phyloP scores from a whole-genome alignment of 257 asterid species.

The Linderniella brevidens region DNA sequence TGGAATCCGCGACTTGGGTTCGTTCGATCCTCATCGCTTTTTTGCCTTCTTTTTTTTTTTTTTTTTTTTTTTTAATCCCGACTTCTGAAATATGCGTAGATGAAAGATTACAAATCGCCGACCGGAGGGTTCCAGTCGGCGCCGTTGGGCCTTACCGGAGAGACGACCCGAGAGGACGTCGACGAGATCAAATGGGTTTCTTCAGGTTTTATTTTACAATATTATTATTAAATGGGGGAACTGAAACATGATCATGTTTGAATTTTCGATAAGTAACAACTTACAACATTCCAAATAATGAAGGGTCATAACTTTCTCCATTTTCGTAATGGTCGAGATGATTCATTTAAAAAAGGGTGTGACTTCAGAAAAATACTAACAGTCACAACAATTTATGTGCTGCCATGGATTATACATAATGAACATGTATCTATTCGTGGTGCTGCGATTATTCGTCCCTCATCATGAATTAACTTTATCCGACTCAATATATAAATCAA shows the following conservation, averaged over 20 bases:
- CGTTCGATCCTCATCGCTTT: background rate
- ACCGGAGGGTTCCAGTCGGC: background rate
- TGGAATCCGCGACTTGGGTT: conserved; percentile 7
- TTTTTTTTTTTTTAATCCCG: background rate
- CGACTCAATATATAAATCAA: too few species aligned
- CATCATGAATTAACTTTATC: too few species aligned
- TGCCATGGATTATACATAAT: too few species aligned
- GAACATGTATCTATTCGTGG: too few species aligned
- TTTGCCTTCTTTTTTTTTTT: background rate
- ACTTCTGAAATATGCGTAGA: background rate
- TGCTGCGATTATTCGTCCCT: too few species aligned
- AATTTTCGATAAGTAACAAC: too few species aligned
- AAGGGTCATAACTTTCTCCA: too few species aligned
- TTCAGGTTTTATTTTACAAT: background rate
- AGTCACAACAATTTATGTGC: too few species aligned
- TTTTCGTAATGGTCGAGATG: too few species aligned
- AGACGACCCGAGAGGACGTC: background rate
- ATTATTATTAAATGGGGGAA: background rate
- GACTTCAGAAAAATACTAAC: too few species aligned
- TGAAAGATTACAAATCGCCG: conserved; percentile 7
- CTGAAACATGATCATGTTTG: too few species aligned
- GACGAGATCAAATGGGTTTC: conserved; percentile 4
- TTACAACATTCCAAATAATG: background rate
- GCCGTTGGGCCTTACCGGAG: background rate
- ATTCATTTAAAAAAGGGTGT: too few species aligned